Base-by-base conservation (phyloP, 192 early-diverging fungal species). In the Podila epicladia region DNA sequence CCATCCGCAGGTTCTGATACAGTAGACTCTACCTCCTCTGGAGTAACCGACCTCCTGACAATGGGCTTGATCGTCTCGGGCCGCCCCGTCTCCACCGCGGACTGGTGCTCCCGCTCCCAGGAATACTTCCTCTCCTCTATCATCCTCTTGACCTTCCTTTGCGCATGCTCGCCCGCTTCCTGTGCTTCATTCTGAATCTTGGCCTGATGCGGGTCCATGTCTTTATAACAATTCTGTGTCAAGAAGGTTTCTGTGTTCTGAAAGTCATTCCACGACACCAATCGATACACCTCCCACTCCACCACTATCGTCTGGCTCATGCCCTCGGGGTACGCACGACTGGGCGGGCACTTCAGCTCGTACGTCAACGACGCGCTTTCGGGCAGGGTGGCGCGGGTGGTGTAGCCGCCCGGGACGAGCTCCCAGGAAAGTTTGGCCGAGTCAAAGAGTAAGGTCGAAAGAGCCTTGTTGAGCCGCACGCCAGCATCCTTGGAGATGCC, bases 391-490 rank as follows among this genome's bases (percentile, higher is more conserved):
- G 62, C 65, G 49, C 77, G 24, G 4, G 77, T 64, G 0, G 66
- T 64, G 35, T 64, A 80, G 7, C 45, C 48, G 0, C 77, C 77
- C 6, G 53, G 38, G 0, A n/a, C 7, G 15, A 69, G 3, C 1
- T 5, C 33, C 70, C 71, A 80, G n/a, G 51, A 9, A 6, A 53
- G 58, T 4, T 17, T 53, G 0, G 11, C 19, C 12, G 61, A 1
- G 58, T 65, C 20, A 49, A 60, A 80, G 26, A 9, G 17, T 4
- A 38, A 11, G 1, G 35, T 5, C 4, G 66, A 28, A 0, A 73
- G 55, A 0, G 77, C 77, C 66, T 69, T 80, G 62, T 80, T 80
- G 8, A 80, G 71, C 51, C 77, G 71, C 11, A 80, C 77, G 3
- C 77, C 77, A 26, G 64, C 64, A 31, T 80, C 77, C 49, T 80